phyloP scores from a whole-genome alignment of 106 monocot species.

The Dendrobium chrysotoxum region DNA sequence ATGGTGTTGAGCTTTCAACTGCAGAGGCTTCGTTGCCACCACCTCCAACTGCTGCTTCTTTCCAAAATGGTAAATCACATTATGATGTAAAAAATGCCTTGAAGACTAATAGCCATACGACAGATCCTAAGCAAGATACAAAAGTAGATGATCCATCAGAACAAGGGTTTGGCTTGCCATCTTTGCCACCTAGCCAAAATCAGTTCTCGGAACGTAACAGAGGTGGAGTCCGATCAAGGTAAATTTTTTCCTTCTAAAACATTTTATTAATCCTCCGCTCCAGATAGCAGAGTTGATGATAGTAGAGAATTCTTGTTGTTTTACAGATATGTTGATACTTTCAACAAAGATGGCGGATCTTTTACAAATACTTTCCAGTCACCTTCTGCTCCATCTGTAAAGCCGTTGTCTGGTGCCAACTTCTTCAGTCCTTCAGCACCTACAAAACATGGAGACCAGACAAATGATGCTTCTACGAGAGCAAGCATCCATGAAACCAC shows the following conservation, averaged over 20 bases:
- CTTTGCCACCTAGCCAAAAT: slow-evolving; percentile 70
- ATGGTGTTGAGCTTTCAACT: slow-evolving; percentile 65
- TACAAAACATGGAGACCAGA: slow-evolving; percentile 18
- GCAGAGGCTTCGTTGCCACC: slow-evolving; percentile 60
- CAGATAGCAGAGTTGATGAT: neutral
- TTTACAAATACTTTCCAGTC: slow-evolving; percentile 36
- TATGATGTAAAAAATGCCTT: slow-evolving; percentile 42
- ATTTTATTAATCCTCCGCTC: neutral
- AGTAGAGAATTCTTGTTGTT: neutral
- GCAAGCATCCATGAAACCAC: neutral
- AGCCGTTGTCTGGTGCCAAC: slow-evolving; percentile 47
- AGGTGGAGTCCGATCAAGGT: slow-evolving; percentile 85
- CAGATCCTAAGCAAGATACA: slow-evolving; percentile 23
- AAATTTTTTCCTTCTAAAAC: neutral
- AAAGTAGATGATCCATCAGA: slow-evolving; percentile 29
- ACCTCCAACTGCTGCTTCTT: slow-evolving; percentile 55
- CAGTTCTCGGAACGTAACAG: slow-evolving; percentile 84
- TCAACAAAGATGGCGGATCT: slow-evolving; percentile 60
- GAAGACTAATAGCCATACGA: slow-evolving; percentile 21
- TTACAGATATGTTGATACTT: slow-evolving; percentile 90
- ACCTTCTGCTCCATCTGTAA: slow-evolving; percentile 54
- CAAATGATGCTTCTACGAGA: slow-evolving; percentile 7
- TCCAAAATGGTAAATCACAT: slow-evolving; percentile 47
- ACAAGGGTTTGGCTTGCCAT: slow-evolving; percentile 49
- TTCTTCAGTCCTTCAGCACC: slow-evolving; percentile 73